phyloP scores from a whole-genome alignment of 768 basidiomycete genomes.

The Lactarius pseudohatsudake region DNA sequence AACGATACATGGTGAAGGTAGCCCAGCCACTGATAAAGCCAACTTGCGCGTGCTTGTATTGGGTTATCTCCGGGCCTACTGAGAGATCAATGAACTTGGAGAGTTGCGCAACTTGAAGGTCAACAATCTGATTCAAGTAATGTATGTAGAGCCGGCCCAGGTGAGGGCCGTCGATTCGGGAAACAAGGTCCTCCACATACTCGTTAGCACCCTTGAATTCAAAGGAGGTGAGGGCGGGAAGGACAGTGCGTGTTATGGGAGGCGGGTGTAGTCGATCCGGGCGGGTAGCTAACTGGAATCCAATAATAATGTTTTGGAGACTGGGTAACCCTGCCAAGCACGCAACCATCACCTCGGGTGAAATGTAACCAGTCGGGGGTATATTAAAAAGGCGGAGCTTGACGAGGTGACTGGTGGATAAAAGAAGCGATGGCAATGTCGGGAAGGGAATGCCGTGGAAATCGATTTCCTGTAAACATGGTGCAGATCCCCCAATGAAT shows the following conservation, averaged over 20 bases:
- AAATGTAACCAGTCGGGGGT: neutral
- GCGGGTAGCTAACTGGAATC: neutral
- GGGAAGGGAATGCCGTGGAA: neutral
- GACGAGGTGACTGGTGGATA: neutral
- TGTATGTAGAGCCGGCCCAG: too few relatives aligned
- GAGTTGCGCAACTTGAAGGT: too few relatives aligned
- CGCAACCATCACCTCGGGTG: neutral
- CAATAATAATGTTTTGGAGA: neutral
- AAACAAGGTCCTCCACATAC: neutral
- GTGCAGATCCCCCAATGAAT: too few relatives aligned
- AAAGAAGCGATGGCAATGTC: neutral
- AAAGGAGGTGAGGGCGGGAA: neutral
- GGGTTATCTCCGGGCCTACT: too few relatives aligned
- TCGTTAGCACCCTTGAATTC: neutral
- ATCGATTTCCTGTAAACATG: neutral
- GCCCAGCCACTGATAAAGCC: too few relatives aligned
- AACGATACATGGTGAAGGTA: too few relatives aligned
- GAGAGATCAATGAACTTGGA: too few relatives aligned
- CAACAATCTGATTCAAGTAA: too few relatives aligned
- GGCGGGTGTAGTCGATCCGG: neutral
- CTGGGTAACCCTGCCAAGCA: neutral
- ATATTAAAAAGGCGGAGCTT: neutral
- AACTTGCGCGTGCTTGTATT: too few relatives aligned
- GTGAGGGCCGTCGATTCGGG: neutral
- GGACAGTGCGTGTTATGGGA: neutral